A percentile compares a stretch with the other conserved stretches of the same genome.
These are phyloP conservation scores for Esteya vermicola DNA, from an alignment of 2,329 filamentous ascomycete genomes.

Conservation along the genomic window DNA sequence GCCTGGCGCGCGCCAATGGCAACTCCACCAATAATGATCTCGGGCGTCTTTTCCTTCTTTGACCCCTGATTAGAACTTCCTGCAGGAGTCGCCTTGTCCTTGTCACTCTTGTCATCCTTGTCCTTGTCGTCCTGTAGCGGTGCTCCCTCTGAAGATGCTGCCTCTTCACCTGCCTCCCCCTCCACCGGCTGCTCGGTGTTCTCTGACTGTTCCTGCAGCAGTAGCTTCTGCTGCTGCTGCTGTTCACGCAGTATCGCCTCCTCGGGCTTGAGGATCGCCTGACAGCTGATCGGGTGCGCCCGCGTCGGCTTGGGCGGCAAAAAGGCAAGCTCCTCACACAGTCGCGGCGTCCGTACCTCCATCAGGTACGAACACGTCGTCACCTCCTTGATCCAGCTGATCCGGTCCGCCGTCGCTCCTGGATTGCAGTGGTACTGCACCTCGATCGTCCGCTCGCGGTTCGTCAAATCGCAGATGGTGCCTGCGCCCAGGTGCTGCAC, in stretches of 20 bases:
- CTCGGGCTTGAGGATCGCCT: conserved; percentile 47
- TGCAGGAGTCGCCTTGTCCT: too few species aligned
- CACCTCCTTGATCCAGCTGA: conserved; percentile 86
- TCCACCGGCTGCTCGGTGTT: conserved; percentile 12
- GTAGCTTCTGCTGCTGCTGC: conserved; percentile 23
- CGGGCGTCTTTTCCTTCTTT: conserved; percentile 12
- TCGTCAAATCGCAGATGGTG: conserved; percentile 76
- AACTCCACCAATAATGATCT: conserved; percentile 35
- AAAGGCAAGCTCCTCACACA: conserved; percentile 81
- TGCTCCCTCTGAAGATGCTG: background rate
- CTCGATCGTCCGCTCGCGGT: conserved; percentile 68
- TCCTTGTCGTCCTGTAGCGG: conserved; percentile 1
- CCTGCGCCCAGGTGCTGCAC: conserved; percentile 70
- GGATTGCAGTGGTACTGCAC: conserved; percentile 72
- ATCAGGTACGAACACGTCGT: conserved; percentile 86
- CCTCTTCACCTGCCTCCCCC: conserved; percentile 5
- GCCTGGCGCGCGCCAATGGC: conserved; percentile 36
- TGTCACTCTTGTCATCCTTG: too few species aligned
- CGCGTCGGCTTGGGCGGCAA: conserved; percentile 64
- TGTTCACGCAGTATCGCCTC: conserved; percentile 30
- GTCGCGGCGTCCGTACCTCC: conserved; percentile 77
- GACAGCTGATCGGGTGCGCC: conserved; percentile 64
- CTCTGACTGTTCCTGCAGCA: conserved; percentile 4
- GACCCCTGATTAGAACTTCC: too few species aligned
- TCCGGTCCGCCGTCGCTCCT: conserved; percentile 56